These are phyloP conservation scores for Umbelopsis sp. DNA, from an alignment of 192 early-diverging fungal species.

Conservation along the genomic window DNA sequence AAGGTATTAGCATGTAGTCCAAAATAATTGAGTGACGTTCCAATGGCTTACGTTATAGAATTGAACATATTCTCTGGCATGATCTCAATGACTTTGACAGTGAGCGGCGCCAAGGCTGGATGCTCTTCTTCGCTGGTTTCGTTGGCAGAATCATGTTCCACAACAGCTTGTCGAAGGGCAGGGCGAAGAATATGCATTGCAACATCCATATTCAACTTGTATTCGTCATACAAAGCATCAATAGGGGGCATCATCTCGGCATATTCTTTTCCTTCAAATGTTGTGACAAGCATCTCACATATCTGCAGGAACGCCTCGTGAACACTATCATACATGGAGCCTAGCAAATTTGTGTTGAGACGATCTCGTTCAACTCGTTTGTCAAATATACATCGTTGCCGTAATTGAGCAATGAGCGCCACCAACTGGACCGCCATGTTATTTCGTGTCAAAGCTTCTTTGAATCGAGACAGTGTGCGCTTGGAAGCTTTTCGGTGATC, in stretches of 20 bases:
- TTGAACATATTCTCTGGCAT: slow-evolving; percentile 29
- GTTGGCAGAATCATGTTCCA: slow-evolving; percentile 1
- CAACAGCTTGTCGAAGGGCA: slow-evolving; percentile 43
- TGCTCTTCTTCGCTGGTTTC: slow-evolving; percentile 34
- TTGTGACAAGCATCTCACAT: slow-evolving; percentile 60
- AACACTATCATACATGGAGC: slow-evolving; percentile 61
- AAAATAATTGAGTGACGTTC: neutral
- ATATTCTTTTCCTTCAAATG: slow-evolving; percentile 54
- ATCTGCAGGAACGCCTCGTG: slow-evolving; percentile 67
- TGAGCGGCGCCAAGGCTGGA: slow-evolving; percentile 28
- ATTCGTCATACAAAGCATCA: slow-evolving; percentile 52
- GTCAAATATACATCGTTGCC: slow-evolving; percentile 53
- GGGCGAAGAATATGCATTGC: slow-evolving; percentile 71
- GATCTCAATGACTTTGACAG: slow-evolving; percentile 38
- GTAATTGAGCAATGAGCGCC: slow-evolving; percentile 65
- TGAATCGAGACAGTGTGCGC: slow-evolving; percentile 52
- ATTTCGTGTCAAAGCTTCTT: slow-evolving; percentile 58
- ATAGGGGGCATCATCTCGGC: slow-evolving; percentile 49
- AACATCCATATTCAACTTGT: slow-evolving; percentile 61
- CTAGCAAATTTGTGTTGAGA: slow-evolving; percentile 54
- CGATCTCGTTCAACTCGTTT: slow-evolving; percentile 21
- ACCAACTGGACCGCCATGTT: slow-evolving; percentile 57
- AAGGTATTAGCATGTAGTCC: too few species aligned
- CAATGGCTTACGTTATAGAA: neutral
- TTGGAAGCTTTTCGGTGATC: slow-evolving; percentile 53